Percentiles rank a stretch among this genome's conserved stretches.
Conservation (phyloP, 2,329 filamentous ascomycete genomes). For the Penicillium sp. region DNA sequence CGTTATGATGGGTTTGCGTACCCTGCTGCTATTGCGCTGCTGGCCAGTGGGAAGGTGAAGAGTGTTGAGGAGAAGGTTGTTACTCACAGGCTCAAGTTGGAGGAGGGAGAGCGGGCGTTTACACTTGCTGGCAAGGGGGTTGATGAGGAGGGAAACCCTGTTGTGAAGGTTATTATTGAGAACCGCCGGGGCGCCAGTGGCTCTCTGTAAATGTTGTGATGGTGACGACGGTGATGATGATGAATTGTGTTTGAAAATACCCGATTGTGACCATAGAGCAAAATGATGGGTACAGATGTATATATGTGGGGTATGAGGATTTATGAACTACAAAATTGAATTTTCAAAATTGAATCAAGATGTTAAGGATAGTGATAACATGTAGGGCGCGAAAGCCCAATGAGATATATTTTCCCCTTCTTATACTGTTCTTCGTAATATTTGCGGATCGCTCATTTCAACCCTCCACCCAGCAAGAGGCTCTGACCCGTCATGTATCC, state of each 20-base stretch:
- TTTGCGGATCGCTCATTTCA: slow-evolving; percentile 42
- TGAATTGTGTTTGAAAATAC: slow-evolving; percentile 22
- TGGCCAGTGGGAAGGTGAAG: slow-evolving; percentile 52
- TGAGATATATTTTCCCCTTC: not conserved
- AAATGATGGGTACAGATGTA: not conserved
- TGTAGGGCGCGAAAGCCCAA: not conserved
- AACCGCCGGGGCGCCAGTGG: slow-evolving; percentile 19
- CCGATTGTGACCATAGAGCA: slow-evolving; percentile 14
- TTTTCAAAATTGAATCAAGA: not conserved
- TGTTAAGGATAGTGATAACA: not conserved
- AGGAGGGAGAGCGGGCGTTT: slow-evolving; percentile 53
- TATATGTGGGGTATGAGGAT: not conserved
- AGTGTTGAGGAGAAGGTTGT: slow-evolving; percentile 53
- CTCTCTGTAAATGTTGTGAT: slow-evolving; percentile 9
- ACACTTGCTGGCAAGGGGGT: slow-evolving; percentile 51
- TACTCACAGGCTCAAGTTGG: slow-evolving; percentile 53
- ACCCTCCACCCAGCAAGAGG: slow-evolving; percentile 53
- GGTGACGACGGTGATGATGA: slow-evolving; percentile 12
- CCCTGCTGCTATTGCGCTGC: slow-evolving; percentile 54
- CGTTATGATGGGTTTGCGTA: slow-evolving; percentile 56
- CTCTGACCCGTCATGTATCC: slow-evolving; percentile 62
- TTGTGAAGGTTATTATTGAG: slow-evolving; percentile 55
- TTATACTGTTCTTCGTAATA: not conserved
- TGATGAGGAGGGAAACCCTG: slow-evolving; percentile 53
- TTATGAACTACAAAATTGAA: not conserved